Percentiles rank a stretch among this genome's conserved stretches.
These are phyloP conservation scores for Hericium alpestre DNA, from an alignment of 768 basidiomycete species.

Conservation along the genomic window DNA sequence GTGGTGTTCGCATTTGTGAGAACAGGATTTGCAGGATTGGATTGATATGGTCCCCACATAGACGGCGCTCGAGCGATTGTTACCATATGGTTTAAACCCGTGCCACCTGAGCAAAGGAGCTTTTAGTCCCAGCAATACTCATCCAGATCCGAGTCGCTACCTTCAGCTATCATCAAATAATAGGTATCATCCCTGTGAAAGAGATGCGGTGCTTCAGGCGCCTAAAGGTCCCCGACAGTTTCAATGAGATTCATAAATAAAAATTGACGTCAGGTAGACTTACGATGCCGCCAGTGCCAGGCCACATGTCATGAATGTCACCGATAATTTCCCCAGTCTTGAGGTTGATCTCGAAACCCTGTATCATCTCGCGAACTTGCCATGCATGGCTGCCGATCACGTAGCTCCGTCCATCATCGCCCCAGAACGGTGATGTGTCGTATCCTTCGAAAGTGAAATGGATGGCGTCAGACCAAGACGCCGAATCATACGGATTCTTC, in stretches of 20 bases:
- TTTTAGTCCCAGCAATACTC: background rate
- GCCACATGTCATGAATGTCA: slow-evolving; percentile 12
- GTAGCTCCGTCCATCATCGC: slow-evolving; percentile 21
- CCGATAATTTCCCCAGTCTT: slow-evolving; percentile 10
- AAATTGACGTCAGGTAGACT: background rate
- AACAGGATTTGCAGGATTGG: slow-evolving; percentile 16
- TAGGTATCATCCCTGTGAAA: slow-evolving; percentile 17
- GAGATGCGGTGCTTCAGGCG: slow-evolving; percentile 20
- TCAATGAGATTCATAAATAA: background rate
- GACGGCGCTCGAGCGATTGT: slow-evolving; percentile 22
- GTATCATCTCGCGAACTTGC: slow-evolving; percentile 17
- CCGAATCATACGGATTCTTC: slow-evolving; percentile 7
- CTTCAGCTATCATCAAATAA: slow-evolving; percentile 29
- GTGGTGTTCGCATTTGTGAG: slow-evolving; percentile 17
- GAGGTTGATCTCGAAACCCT: slow-evolving; percentile 18
- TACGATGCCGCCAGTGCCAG: slow-evolving; percentile 12
- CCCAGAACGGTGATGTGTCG: slow-evolving; percentile 25
- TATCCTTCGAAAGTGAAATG: slow-evolving; percentile 25
- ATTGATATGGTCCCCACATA: slow-evolving; percentile 21
- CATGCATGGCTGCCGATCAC: slow-evolving; percentile 19
- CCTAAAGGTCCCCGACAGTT: background rate
- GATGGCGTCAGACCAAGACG: slow-evolving; percentile 22
- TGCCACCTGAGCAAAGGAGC: slow-evolving; percentile 16
- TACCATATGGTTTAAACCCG: slow-evolving; percentile 12
- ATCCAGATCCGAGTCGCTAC: slow-evolving; percentile 6